These are phyloP conservation scores for Nakaseomyces bracarensis DNA, from an alignment of 1,139 yeast genomes.

Conservation along the genomic window DNA sequence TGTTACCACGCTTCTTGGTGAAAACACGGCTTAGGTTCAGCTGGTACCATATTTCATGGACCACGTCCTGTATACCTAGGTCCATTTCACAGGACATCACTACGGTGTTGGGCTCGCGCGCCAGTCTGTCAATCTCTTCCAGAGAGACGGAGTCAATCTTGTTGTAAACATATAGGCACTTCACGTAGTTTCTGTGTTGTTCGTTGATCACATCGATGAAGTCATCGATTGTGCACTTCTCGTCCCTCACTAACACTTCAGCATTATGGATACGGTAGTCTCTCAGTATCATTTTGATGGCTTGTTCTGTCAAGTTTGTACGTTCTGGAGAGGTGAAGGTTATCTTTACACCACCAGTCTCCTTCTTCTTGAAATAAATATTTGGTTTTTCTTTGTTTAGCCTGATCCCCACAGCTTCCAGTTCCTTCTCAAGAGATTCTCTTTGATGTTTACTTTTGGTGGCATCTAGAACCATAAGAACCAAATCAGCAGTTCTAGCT, in stretches of 20 bases:
- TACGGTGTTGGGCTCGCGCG: slow-evolving; percentile 83
- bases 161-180: slow-evolving; percentile 88
- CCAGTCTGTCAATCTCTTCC: slow-evolving; percentile 88
- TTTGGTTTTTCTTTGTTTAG: slow-evolving; percentile 77
- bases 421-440: slow-evolving; percentile 73
- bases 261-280: slow-evolving; percentile 92
- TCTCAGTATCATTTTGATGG: slow-evolving; percentile 65
- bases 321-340: slow-evolving; percentile 78
- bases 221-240: slow-evolving; percentile 83
- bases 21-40: slow-evolving; percentile 70
- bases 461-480: slow-evolving; percentile 91
- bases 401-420: slow-evolving; percentile 90
- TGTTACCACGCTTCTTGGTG: slow-evolving; percentile 78
- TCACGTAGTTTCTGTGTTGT: slow-evolving; percentile 76
- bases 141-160: slow-evolving; percentile 91
- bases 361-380: slow-evolving; percentile 66
- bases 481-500: slow-evolving; percentile 87
- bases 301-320: slow-evolving; percentile 62
- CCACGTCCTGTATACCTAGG: slow-evolving; percentile 77
- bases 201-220: slow-evolving; percentile 88
- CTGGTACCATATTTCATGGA: slow-evolving; percentile 90
- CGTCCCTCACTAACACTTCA: slow-evolving; percentile 84
- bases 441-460: slow-evolving; percentile 89
- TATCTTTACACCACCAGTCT: slow-evolving; percentile 85
- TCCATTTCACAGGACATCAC: slow-evolving; percentile 89